Evolutionary conservation across 345 rosid genomes (phyloP).

Genomic region (Euphorbia tirucalli): DNA sequence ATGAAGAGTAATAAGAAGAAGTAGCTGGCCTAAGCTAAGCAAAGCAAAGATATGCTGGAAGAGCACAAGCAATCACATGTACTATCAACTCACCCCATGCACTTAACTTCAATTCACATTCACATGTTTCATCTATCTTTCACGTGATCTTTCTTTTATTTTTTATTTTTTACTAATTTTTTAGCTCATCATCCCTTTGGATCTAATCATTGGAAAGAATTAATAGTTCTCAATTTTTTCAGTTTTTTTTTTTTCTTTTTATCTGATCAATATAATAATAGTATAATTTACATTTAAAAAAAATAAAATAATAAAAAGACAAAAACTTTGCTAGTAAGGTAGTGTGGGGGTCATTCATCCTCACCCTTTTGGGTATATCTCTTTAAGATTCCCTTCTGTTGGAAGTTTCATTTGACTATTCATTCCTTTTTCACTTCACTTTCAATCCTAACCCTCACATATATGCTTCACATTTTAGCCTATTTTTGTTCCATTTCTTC

Average conservation of each 20-base stretch:
- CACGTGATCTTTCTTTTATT: background rate
- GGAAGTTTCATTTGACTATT: background rate
- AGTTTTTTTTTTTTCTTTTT: too few relatives aligned
- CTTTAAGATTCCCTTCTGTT: background rate
- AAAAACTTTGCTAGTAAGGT: background rate
- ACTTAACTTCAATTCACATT: too few relatives aligned
- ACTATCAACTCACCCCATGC: too few relatives aligned
- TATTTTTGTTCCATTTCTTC: too few relatives aligned
- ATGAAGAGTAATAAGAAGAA: background rate
- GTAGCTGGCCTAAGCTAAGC: background rate
- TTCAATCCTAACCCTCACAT: too few relatives aligned
- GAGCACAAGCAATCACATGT: conserved; percentile 12
- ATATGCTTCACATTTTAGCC: too few relatives aligned
- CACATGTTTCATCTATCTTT: conserved; percentile 9
- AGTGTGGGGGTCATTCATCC: background rate
- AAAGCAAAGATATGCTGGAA: background rate
- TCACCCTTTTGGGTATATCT: background rate
- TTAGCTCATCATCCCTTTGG: too few relatives aligned
- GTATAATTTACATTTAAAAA: too few relatives aligned
- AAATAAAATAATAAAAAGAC: background rate
- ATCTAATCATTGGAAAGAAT: conserved; percentile 3
- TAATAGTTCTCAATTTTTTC: background rate
- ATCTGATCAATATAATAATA: too few relatives aligned
- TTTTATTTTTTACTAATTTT: background rate
- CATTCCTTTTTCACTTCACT: background rate